These are phyloP conservation scores for Neopestalotiopsis clavispora DNA, from an alignment of 2,329 filamentous ascomycete genomes.

Conservation along the genomic window DNA sequence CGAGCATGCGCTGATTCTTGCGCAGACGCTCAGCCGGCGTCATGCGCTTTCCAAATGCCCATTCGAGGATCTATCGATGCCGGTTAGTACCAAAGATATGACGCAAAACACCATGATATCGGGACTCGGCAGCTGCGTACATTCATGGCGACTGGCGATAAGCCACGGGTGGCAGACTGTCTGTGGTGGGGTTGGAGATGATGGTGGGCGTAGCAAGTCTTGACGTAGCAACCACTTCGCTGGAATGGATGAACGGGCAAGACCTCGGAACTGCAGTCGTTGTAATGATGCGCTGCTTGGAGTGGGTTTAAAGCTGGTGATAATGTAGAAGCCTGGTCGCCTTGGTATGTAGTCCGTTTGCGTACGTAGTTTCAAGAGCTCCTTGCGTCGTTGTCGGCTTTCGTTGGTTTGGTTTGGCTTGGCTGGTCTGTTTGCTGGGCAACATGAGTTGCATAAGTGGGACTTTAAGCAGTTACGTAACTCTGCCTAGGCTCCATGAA, in stretches of 20 bases:
- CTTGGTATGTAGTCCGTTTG: neutral
- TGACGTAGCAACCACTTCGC: neutral
- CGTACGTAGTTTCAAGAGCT: slow-evolving; percentile 3
- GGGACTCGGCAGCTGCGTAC: slow-evolving; percentile 3
- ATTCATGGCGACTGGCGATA: slow-evolving; percentile 12
- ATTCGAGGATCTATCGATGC: slow-evolving; percentile 85
- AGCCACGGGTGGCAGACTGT: neutral
- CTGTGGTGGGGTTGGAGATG: neutral
- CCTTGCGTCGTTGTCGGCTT: neutral
- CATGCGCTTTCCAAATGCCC: slow-evolving; percentile 99
- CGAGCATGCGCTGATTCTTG: slow-evolving; percentile 94
- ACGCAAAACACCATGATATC: neutral
- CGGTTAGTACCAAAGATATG: neutral
- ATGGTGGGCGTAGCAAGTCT: neutral
- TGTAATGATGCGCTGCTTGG: neutral
- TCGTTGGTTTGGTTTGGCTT: neutral
- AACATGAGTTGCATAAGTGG: neutral
- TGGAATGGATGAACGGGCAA: neutral
- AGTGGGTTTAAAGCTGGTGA: neutral
- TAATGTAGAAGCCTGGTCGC: neutral
- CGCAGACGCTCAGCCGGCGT: slow-evolving; percentile 90
- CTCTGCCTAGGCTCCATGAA: neutral
- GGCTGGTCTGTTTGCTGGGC: slow-evolving; percentile 2
- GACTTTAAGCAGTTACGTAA: slow-evolving; percentile 10
- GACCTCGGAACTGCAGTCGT: neutral